A percentile compares a stretch with the other conserved stretches of the same genome.
phyloP scores from a whole-genome alignment of 225 moss, liverwort and hornwort species.

The Asterella californica region DNA sequence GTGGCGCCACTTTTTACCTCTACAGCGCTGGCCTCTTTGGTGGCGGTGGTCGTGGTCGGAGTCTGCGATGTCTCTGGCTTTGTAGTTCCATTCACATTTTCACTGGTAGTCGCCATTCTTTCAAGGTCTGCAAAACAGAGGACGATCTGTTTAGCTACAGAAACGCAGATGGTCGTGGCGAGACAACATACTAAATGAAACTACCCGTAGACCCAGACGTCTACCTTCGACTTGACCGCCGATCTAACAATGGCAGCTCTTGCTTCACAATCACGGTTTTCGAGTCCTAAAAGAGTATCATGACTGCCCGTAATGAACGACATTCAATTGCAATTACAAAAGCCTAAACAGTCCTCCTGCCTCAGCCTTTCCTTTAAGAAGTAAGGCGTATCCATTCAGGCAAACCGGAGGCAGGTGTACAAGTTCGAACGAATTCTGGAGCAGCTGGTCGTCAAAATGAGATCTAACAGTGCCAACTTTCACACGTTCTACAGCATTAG shows the following conservation, averaged over 20 bases:
- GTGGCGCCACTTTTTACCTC: background rate
- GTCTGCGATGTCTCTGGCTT: background rate
- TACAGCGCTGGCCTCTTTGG: background rate
- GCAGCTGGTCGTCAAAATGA: too few relatives aligned
- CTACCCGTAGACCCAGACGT: background rate
- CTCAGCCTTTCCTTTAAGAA: too few relatives aligned
- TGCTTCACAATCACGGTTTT: background rate
- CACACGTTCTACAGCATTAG: too few relatives aligned
- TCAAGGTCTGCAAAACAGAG: background rate
- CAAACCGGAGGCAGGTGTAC: too few relatives aligned
- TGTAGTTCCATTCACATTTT: background rate
- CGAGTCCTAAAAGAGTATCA: too few relatives aligned
- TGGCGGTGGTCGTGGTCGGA: background rate
- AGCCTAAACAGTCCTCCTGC: too few relatives aligned
- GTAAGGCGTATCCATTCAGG: too few relatives aligned
- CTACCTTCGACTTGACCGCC: background rate
- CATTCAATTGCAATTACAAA: too few relatives aligned
- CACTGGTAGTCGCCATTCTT: constrained; percentile 7
- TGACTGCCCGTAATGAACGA: too few relatives aligned
- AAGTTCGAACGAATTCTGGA: too few relatives aligned
- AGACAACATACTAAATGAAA: background rate
- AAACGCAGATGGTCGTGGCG: background rate
- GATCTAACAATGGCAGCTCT: background rate
- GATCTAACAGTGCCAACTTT: too few relatives aligned
- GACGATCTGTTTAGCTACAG: background rate